A percentile compares a stretch with the other conserved stretches of the same genome.
These are phyloP conservation scores for Asterophora lycoperdoides DNA, from an alignment of 768 basidiomycete species.

Conservation along the genomic window DNA sequence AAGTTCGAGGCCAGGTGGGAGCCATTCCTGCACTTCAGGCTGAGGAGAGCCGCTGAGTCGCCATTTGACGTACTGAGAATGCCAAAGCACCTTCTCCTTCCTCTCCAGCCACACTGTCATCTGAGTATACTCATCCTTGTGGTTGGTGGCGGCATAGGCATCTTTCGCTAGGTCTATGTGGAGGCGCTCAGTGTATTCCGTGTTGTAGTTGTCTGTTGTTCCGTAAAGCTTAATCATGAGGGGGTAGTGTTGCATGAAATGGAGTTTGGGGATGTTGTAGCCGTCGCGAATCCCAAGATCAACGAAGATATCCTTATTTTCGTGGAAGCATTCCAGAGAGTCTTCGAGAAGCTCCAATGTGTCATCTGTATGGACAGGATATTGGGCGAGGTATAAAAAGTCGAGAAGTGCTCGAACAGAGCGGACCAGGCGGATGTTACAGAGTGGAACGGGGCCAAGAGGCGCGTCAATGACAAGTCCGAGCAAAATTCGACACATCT, in stretches of 20 bases:
- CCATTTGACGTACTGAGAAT: slow-evolving; percentile 22
- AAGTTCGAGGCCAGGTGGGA: too few relatives aligned
- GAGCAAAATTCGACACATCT: slow-evolving; percentile 30
- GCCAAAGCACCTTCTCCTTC: too few relatives aligned
- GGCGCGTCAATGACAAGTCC: slow-evolving; percentile 25
- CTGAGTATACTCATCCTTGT: slow-evolving; percentile 31
- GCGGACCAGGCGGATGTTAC: slow-evolving; percentile 17
- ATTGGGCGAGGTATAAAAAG: slow-evolving; percentile 36
- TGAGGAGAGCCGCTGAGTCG: slow-evolving; percentile 10
- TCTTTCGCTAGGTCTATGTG: slow-evolving; percentile 24
- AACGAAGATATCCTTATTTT: slow-evolving; percentile 32
- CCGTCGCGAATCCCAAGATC: slow-evolving; percentile 25
- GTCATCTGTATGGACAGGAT: slow-evolving; percentile 25
- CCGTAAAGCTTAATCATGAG: slow-evolving; percentile 32
- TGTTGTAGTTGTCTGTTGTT: too few relatives aligned
- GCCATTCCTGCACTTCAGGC: too few relatives aligned
- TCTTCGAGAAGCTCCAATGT: slow-evolving; percentile 25
- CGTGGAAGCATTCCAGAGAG: slow-evolving; percentile 31
- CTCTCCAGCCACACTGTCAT: slow-evolving; percentile 39
- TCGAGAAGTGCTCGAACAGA: slow-evolving; percentile 31
- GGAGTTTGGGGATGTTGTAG: slow-evolving; percentile 41
- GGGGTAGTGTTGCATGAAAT: too few relatives aligned
- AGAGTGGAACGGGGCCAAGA: too few relatives aligned
- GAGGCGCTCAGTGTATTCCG: too few relatives aligned
- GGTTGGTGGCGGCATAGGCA: slow-evolving; percentile 23